Conservation (phyloP, 768 basidiomycete species). For the Holtermannia corniformis region DNA sequence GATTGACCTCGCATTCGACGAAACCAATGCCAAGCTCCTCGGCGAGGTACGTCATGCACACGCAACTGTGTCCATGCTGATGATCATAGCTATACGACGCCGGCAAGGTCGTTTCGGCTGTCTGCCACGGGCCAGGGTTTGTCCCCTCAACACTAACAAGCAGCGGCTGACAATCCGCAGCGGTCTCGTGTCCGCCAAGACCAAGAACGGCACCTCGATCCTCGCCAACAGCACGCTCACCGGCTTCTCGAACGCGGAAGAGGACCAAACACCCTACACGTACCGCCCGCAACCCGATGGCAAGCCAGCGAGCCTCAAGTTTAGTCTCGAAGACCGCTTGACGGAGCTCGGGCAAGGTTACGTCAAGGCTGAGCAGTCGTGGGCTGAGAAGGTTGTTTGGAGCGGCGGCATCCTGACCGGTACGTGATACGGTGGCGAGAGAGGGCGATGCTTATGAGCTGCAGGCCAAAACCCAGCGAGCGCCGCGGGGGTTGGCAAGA, state of each 20-base stretch:
- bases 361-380: slow-evolving; percentile 52
- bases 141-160: slow-evolving; percentile 11
- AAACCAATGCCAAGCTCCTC: slow-evolving; percentile 52
- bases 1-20: slow-evolving; percentile 57
- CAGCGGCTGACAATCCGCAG: slow-evolving; percentile 35
- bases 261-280: slow-evolving; percentile 47
- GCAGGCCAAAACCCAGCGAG: slow-evolving; percentile 71
- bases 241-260: slow-evolving; percentile 65
- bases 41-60: slow-evolving; percentile 45
- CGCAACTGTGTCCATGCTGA: not conserved
- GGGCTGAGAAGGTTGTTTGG: slow-evolving; percentile 47
- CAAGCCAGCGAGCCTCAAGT: slow-evolving; percentile 51
- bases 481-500: slow-evolving; percentile 52
- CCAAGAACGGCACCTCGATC: slow-evolving; percentile 53
- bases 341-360: slow-evolving; percentile 43
- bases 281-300: slow-evolving; percentile 27
- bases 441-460: slow-evolving; percentile 54
- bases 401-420: slow-evolving; percentile 24
- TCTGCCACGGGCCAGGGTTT: slow-evolving; percentile 68
- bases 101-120: slow-evolving; percentile 59
- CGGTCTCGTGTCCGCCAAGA: slow-evolving; percentile 52
- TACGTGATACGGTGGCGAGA: slow-evolving; percentile 4
- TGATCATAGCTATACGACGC: slow-evolving; percentile 53
- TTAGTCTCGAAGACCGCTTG: slow-evolving; percentile 47
- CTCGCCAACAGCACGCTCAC: slow-evolving; percentile 54